Base-by-base conservation (phyloP, 2,329 filamentous ascomycete species). In the Colletotrichum tropicicola region DNA sequence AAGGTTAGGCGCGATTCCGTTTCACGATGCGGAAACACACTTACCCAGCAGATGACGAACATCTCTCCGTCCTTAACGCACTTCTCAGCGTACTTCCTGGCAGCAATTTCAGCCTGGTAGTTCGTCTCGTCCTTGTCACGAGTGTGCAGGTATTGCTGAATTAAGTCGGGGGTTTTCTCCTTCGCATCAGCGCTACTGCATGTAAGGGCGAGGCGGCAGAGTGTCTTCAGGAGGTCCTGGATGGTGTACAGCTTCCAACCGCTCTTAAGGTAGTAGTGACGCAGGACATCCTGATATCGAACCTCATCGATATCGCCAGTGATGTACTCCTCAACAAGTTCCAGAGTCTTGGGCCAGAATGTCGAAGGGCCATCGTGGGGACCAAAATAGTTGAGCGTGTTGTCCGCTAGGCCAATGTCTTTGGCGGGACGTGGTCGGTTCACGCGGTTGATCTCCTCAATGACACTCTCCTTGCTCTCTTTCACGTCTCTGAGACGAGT, bases 231-330 rank as follows among this genome's bases (percentile, higher is more conserved):
- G 28, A 98, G 88, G 75, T 97, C 94, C 73, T 97, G 93, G 68
- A 98, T 90, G 5, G 93, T 94, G 81, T 98, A 99, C 39, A 98
- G 81, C 72, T 94, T 93, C 91, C 95, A 99, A 6, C 96, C 96
- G 69, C 89, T 92, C 74, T 91, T 90, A 62, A 98, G 85, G 75
- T 98, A 99, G 80, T 93, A 98, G 69, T 94, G 92, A 23, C 96
- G 91, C 60, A 99, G 84, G 6, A 94, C 91, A 73, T 98, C 94
- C 77, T 98, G 95, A 70, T 97, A 93, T 28, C 93, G 89, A 56
- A 83, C 85, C 77, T 94, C 90, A 55, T 98, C 96, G 37, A 94
- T 84, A 9, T 97, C 92, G 5, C 91, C 91, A 44, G 89, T 88
- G 69, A 98, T 89, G 69, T 92, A 93, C 48, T 97, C 92, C 73